A percentile compares a stretch with the other conserved stretches of the same genome.
Conservation (phyloP, 805 yeast genomes). For the Starmerella vaccinii region DNA sequence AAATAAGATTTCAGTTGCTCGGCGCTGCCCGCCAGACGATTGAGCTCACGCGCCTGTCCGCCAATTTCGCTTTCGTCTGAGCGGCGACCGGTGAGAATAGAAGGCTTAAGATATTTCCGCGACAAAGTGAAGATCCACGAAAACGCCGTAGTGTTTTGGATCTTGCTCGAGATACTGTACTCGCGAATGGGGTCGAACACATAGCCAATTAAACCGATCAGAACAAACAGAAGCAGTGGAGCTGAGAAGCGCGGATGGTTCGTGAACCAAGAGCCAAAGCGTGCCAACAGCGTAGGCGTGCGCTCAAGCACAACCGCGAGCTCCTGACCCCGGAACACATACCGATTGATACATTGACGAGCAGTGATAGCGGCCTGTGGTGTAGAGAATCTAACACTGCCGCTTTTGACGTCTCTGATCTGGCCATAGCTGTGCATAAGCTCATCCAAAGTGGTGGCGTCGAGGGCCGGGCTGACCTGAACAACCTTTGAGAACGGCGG, state of each 20-base stretch:
- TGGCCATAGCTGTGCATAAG: conserved; percentile 80
- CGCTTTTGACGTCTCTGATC: conserved; percentile 38
- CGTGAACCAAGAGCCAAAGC: conserved; percentile 47
- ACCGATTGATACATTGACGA: conserved; percentile 73
- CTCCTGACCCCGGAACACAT: neutral
- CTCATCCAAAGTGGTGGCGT: conserved; percentile 72
- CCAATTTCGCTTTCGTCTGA: neutral
- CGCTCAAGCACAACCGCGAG: conserved; percentile 37
- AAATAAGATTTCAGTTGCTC: conserved; percentile 75
- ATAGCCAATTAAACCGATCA: conserved; percentile 72
- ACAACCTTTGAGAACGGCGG: conserved; percentile 59
- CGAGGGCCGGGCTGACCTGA: conserved; percentile 46
- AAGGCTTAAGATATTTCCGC: neutral
- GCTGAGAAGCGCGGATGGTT: conserved; percentile 75
- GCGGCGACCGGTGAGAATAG: neutral
- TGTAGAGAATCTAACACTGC: conserved; percentile 43
- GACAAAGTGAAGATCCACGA: neutral
- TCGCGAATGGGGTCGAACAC: conserved; percentile 90
- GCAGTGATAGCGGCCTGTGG: conserved; percentile 71
- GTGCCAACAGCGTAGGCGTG: conserved; percentile 10
- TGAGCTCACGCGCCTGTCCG: neutral
- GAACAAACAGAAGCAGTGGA: conserved; percentile 65
- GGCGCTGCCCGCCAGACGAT: conserved; percentile 25
- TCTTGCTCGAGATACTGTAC: conserved; percentile 62
- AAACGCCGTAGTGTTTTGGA: conserved; percentile 29